Conservation (phyloP, 1,139 yeast species). For the Blastobotrys malaysiensis region DNA sequence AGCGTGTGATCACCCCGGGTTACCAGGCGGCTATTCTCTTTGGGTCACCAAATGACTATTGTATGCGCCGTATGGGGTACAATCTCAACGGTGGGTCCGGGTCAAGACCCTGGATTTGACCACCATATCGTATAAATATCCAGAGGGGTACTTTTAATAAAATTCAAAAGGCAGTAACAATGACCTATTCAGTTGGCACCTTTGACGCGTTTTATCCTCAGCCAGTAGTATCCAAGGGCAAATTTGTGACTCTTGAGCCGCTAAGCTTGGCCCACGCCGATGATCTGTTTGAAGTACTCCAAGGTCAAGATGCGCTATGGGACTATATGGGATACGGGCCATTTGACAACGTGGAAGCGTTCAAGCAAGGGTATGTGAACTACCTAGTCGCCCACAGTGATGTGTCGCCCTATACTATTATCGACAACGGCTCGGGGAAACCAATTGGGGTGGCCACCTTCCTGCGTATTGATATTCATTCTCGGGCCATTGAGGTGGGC, state of each 20-base stretch:
- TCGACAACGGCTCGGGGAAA: slow-evolving; percentile 18
- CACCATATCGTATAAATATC: not conserved
- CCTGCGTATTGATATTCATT: slow-evolving; percentile 24
- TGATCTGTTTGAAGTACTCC: not conserved
- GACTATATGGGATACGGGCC: slow-evolving; percentile 22
- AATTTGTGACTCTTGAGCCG: not conserved
- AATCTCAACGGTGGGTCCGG: not conserved
- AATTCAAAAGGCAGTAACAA: not conserved
- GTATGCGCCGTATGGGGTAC: not conserved
- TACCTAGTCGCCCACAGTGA: slow-evolving; percentile 11
- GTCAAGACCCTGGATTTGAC: not conserved
- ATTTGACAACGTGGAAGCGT: slow-evolving; percentile 12
- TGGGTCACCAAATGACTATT: not conserved
- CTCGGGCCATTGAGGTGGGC: slow-evolving; percentile 31
- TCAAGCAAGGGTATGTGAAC: slow-evolving; percentile 8
- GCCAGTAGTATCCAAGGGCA: not conserved
- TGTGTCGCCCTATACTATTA: slow-evolving; percentile 23
- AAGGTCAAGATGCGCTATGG: slow-evolving; percentile 15
- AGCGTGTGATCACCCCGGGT: not conserved
- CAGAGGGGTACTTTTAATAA: not conserved
- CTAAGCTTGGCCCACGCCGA: not conserved
- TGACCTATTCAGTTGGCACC: not conserved
- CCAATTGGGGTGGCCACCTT: slow-evolving; percentile 29
- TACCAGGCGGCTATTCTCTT: not conserved
- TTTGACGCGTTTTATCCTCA: not conserved